Evolutionary conservation across 1,284 basidiomycete genomes (phyloP), one percentile per base, ranked within the genome.

Genomic region (Grifola frondosa): DNA sequence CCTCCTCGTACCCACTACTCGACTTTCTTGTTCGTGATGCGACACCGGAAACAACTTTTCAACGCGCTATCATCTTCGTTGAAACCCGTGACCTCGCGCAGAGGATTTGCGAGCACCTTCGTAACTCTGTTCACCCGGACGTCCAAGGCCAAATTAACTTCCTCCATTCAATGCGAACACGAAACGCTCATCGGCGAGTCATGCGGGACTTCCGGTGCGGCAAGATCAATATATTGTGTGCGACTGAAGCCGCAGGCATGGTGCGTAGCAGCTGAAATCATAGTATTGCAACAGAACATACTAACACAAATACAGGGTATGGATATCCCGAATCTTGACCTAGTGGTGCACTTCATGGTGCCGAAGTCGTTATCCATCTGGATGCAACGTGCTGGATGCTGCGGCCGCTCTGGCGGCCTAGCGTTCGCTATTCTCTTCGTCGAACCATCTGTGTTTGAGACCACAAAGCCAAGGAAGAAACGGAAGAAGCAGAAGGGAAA

Each of bases 211-310:
- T 55, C 20, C 17, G 15, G 6, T 4, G n/a, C 3, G 50, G 53
- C 1, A 11, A 19, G 1, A 25, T 52, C 15, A 37, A 42, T 5
- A 42, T 48, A 12, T 16, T 55, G 3, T 42, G 37, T 19, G 32
- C 53, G 2, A 55, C 50, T 4, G 53, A 55, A 28, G 47, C 42
- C 20, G 45, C 46, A 3, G 51, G 52, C 2, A 58, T 58, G 56
- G 56, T 59, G 29, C 3, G 42, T 21, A 13, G 11, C n/a, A n/a
- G n/a, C n/a, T n/a, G n/a, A n/a, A n/a, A n/a, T n/a, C n/a, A n/a
- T n/a, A n/a, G n/a, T n/a, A n/a, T n/a, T n/a, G n/a, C n/a, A n/a
- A n/a, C n/a, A n/a, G n/a, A n/a, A n/a, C n/a, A n/a, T n/a, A n/a
- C n/a, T n/a, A n/a, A n/a, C n/a, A n/a, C n/a, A n/a, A n/a, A n/a